Base-by-base conservation (phyloP, 1,284 basidiomycete genomes). In the Caloboletus inedulis region DNA sequence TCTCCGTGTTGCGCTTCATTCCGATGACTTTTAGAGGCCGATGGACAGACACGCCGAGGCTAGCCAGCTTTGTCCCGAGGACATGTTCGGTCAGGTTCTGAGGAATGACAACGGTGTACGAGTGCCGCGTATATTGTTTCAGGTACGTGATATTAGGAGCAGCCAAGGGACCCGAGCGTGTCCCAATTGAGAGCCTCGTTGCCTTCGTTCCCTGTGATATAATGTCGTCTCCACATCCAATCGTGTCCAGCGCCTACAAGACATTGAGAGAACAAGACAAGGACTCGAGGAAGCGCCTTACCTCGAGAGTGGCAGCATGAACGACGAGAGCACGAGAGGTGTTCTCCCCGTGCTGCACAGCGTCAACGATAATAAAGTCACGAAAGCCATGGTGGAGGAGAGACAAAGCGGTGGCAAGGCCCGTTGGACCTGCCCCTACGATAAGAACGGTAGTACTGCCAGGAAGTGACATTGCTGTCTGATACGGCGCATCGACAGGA, bases 311-410 rank as follows among this genome's bases (percentile, higher is more conserved):
- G 18, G 73, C 72, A 30, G 77, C 70, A 59, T 79, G 77, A 19
- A 79, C 64, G 1, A 69, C 60, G 12, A 74, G 54, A 1, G 77
- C 74, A 14, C 77, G 71, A n/a, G 76, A 77, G 7, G 70, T 68
- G 42, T 69, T 62, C 33, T 60, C 62, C 16, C 63, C 69, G 16
- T 55, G 52, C 1, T 56, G 42, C 3, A 64, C 59, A 21, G 71
- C 70, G 44, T 84, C 80, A 3, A 82, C 78, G 16, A 82, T 64
- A 21, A 73, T 56, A 29, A 83, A 64, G 49, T 82, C 74, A 19
- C 59, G 60, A 43, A 73, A 68, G 4, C 76, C 76, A 30, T 75
- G 64, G n/a, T 75, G 68, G 21, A 72, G 58, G n/a, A 62, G 60
- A 33, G 53, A 61, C 3, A 63, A 37, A 0, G 64, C 64, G 1